Percentiles rank a stretch among this genome's conserved stretches.
These are phyloP conservation scores for Ustilago cynodontis DNA, from an alignment of 1,284 basidiomycete species.

Conservation along the genomic window DNA sequence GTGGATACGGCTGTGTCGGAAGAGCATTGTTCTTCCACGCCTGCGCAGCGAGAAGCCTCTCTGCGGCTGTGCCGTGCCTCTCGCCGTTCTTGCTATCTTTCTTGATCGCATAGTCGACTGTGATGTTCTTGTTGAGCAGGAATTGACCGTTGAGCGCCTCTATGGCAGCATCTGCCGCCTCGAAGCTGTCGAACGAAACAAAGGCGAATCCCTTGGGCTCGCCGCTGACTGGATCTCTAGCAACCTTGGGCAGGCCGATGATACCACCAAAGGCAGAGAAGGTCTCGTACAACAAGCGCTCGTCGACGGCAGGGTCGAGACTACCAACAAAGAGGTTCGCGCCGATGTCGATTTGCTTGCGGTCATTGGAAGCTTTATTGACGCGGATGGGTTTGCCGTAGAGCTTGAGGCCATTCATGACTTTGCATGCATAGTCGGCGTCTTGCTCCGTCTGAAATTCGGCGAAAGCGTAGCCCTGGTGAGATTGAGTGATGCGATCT, in stretches of 20 bases:
- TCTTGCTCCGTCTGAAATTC: conserved; percentile 98
- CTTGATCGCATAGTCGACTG: conserved; percentile 97
- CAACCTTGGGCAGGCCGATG: conserved; percentile 93
- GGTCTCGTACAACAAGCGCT: conserved; percentile 90
- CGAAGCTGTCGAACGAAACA: conserved; percentile 95
- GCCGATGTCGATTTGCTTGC: conserved; percentile 97
- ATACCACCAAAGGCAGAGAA: conserved; percentile 94
- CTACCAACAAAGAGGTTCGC: conserved; percentile 97
- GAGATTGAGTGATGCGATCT: conserved; percentile 95
- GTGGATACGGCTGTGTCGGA: conserved; percentile 71
- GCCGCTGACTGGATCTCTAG: conserved; percentile 85
- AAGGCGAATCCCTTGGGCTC: conserved; percentile 96
- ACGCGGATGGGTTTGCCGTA: conserved; percentile 98
- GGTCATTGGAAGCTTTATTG: conserved; percentile 93
- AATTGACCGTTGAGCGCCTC: conserved; percentile 97
- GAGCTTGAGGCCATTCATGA: conserved; percentile 99
- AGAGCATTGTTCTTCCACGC: conserved; percentile 93
- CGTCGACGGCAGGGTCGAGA: conserved; percentile 92
- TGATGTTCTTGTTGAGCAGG: conserved; percentile 96
- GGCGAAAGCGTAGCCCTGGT: conserved; percentile 99
- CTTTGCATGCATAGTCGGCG: conserved; percentile 98
- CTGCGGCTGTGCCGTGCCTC: conserved; percentile 93
- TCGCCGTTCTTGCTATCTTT: conserved; percentile 98
- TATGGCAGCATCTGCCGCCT: conserved; percentile 93
- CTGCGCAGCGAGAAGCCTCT: conserved; percentile 92